Evolutionary conservation across 345 rosid genomes (phyloP), one percentile per base, ranked within the genome.

Genomic region (Acer yangbiense): DNA sequence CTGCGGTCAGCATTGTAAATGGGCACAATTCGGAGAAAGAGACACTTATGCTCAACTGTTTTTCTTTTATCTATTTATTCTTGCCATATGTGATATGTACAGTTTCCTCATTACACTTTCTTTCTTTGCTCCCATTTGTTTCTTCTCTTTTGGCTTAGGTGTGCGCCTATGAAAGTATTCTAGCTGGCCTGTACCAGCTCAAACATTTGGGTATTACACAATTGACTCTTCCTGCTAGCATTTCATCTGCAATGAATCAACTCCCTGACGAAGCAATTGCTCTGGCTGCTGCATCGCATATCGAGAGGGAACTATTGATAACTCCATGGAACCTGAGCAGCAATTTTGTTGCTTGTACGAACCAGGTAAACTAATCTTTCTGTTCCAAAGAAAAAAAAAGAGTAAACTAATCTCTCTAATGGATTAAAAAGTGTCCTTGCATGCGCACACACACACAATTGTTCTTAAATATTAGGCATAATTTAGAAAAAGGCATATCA

Each of bases 101-200:
- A 18, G 9, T 69, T 64, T 63, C 13, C 46, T 66, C 7, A 23
- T n/a, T 60, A 65, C 25, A 57, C 14, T 41, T 17, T 9, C 23
- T 62, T 17, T 18, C 23, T 62, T 12, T 48, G 13, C 25, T 57
- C 58, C 18, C 6, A 25, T 46, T 32, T 8, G 7, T 73, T 60
- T 29, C 32, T 17, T 7, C 23, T 48, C 20, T 32, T 68, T 69
- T 80, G 71, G 66, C 76, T 16, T 85, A 96, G 99, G 94, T 96
- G 41, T 96, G 98, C 83, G 89, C 97, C 71, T 91, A 91, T 82
- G 99, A 96, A 86, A 96, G 99, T 81, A 96, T 96, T 98, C 94
- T 76, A 79, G 98, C 99, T 86, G 99, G 95, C 82, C 80, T 92
- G 46, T 94, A 91, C 82, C 92, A 88, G 83, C 95, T 96, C 74